phyloP scores from a whole-genome alignment of 148 eudicot species.

The Camellia sinensis region DNA sequence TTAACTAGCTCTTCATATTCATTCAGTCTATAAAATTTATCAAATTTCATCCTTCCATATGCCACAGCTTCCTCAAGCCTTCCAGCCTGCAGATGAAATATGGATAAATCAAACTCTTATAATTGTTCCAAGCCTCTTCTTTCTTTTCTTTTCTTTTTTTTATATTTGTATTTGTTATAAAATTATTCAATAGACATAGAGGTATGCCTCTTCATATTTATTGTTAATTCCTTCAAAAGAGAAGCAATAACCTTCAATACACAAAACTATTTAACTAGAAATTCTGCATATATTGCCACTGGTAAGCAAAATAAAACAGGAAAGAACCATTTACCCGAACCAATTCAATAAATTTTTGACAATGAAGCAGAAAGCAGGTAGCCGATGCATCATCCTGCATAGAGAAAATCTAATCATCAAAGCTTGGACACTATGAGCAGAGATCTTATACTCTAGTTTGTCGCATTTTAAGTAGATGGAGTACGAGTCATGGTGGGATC shows the following conservation, averaged over 20 bases:
- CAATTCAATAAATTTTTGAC: constrained; percentile 87
- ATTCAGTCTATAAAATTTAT: constrained; percentile 39
- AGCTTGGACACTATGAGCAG: constrained; percentile 10
- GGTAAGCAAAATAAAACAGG: constrained; percentile 12
- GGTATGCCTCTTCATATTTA: background rate
- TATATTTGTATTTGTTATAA: background rate
- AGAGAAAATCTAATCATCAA: constrained; percentile 19
- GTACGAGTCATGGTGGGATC: background rate
- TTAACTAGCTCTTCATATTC: constrained; percentile 54
- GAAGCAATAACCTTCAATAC: background rate
- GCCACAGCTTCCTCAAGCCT: constrained; percentile 68
- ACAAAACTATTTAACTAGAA: background rate
- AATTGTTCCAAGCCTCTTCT: constrained; percentile 3
- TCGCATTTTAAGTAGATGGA: background rate
- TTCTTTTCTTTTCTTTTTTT: background rate
- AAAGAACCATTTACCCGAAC: constrained; percentile 61
- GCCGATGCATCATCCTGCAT: constrained; percentile 82
- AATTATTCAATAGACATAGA: background rate
- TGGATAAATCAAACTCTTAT: background rate
- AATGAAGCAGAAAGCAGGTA: constrained; percentile 81
- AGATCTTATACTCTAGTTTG: constrained; percentile 6
- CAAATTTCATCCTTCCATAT: constrained; percentile 65
- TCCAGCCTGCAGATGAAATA: constrained; percentile 48
- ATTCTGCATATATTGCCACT: background rate
- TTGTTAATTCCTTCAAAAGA: background rate